Evolutionary conservation across 1,284 basidiomycete genomes (phyloP).

Genomic region (Lentinula novae-zelandiae): DNA sequence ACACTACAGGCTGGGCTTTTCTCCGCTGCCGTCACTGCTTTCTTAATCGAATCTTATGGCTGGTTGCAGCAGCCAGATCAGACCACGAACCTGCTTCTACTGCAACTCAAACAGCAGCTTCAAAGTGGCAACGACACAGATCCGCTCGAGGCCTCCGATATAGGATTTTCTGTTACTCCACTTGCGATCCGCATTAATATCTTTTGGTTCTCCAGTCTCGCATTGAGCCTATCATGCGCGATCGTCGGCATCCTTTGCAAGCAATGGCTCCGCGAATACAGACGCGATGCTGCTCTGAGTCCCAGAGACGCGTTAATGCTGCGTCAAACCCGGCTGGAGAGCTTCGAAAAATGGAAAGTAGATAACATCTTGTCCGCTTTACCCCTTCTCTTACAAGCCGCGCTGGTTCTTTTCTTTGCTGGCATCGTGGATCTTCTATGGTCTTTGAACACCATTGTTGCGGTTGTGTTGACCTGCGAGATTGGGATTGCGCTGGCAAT

Average conservation of each 20-base stretch:
- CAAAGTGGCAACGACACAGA: background rate
- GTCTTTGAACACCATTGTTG: conserved; percentile 17
- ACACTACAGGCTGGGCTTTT: too few relatives aligned
- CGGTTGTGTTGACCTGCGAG: conserved; percentile 17
- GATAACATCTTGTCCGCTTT: conserved; percentile 21
- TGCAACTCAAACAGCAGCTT: conserved; percentile 14
- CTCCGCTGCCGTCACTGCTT: too few relatives aligned
- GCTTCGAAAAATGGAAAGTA: conserved; percentile 22
- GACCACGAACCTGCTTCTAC: conserved; percentile 7
- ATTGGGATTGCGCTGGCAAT: conserved; percentile 17
- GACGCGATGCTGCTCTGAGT: conserved; percentile 10
- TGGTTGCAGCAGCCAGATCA: too few relatives aligned
- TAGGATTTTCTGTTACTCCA: background rate
- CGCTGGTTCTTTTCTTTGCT: conserved; percentile 23
- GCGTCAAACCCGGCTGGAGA: conserved; percentile 21
- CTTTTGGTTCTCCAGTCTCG: conserved; percentile 30
- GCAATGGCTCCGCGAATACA: conserved; percentile 22
- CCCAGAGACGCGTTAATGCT: conserved; percentile 18
- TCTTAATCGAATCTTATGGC: too few relatives aligned
- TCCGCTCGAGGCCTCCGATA: background rate
- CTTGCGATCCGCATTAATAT: conserved; percentile 22
- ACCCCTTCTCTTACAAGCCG: conserved; percentile 22
- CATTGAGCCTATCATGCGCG: conserved; percentile 24
- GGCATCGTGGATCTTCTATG: conserved; percentile 23
- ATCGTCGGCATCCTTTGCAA: conserved; percentile 25